These are phyloP conservation scores for Penicillium verhagenii DNA, from an alignment of 495 filamentous ascomycete species.

Conservation along the genomic window DNA sequence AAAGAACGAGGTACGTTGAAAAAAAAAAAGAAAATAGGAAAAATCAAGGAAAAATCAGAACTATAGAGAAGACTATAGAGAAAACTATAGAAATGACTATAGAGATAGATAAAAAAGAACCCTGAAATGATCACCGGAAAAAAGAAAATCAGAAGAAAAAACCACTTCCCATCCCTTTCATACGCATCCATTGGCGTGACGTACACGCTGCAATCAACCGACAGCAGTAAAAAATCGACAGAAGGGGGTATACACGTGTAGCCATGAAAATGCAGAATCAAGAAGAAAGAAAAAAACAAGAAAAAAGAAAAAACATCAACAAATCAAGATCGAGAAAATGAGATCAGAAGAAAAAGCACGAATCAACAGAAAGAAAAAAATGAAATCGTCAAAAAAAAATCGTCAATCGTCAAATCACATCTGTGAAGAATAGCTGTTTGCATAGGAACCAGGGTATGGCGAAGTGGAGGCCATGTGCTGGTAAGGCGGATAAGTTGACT, in stretches of 20 bases:
- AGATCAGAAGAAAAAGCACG: background rate
- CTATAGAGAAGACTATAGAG: background rate
- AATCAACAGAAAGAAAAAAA: background rate
- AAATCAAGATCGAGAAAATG: too few species aligned
- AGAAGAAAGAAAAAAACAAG: background rate
- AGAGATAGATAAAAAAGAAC: background rate
- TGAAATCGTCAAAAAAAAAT: background rate
- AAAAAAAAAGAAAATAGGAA: background rate
- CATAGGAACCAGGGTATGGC: constrained; percentile 17
- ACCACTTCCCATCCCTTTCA: constrained; percentile 19
- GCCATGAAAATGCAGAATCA: constrained; percentile 9
- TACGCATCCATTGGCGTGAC: constrained; percentile 14
- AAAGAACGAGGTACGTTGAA: background rate
- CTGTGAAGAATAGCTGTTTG: constrained; percentile 20
- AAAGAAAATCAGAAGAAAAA: constrained; percentile 9
- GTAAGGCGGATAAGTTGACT: constrained; percentile 15
- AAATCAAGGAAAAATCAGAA: background rate
- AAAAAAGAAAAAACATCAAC: constrained; percentile 6
- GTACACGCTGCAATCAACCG: constrained; percentile 10
- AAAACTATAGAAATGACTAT: background rate
- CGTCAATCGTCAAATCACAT: constrained; percentile 21
- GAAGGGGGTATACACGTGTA: constrained; percentile 18
- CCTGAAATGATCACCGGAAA: constrained; percentile 5
- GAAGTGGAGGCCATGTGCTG: constrained; percentile 16
- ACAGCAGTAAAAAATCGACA: constrained; percentile 4